A percentile compares a stretch with the other conserved stretches of the same genome.
Evolutionary conservation across 108 stramenopile species (phyloP).

Genomic region (Cyclotella sp.): DNA sequence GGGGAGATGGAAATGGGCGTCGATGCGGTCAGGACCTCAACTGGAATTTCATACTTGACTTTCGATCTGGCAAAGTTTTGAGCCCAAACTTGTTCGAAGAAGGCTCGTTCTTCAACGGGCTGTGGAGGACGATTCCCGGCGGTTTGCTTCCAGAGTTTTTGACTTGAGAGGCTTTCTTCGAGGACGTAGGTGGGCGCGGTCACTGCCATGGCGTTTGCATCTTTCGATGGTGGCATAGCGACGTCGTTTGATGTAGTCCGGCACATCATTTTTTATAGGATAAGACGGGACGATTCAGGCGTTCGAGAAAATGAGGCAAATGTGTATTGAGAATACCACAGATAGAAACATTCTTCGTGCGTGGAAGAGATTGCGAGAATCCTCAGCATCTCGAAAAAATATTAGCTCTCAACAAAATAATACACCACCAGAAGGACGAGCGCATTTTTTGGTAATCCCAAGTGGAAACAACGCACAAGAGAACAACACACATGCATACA

Average conservation of each 20-base stretch:
- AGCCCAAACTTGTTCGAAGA: constrained; percentile 93
- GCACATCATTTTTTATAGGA: not conserved
- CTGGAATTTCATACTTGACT: constrained; percentile 79
- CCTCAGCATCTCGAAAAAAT: no score
- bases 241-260: not conserved
- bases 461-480: not conserved
- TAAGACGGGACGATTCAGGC: not conserved
- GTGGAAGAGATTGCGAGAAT: not conserved
- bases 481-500: not conserved
- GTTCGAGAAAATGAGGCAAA: not conserved
- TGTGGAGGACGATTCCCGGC: constrained; percentile 94
- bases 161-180: constrained; percentile 82
- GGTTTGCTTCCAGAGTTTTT: constrained; percentile 91
- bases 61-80: constrained; percentile 90
- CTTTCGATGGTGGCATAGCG: not conserved
- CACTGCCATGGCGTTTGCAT: constrained; percentile 64
- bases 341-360: not conserved
- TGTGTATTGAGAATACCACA: not conserved
- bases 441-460: not conserved
- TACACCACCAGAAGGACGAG: no score
- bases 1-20: constrained; percentile 80
- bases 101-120: constrained; percentile 89
- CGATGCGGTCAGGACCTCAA: constrained; percentile 80
- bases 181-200: constrained; percentile 93
- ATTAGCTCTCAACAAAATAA: no score